Conservation (phyloP, 2,329 filamentous ascomycete genomes). For the Fusarium compactum region DNA sequence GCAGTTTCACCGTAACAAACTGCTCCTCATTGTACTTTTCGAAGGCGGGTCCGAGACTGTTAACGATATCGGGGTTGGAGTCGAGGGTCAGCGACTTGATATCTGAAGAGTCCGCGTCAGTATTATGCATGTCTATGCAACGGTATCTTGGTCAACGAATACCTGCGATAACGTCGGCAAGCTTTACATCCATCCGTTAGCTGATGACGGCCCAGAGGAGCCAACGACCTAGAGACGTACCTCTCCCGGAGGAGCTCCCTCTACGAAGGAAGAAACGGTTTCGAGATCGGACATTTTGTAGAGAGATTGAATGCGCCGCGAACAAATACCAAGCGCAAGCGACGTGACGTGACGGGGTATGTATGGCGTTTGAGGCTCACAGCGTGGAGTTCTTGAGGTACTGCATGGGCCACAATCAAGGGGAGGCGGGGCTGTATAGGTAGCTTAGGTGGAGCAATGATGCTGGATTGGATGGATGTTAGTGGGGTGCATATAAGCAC, state of each 20-base stretch:
- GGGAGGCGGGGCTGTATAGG: constrained; percentile 43
- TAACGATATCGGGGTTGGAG: constrained; percentile 74
- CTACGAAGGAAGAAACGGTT: constrained; percentile 83
- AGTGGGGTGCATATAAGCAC: constrained; percentile 20
- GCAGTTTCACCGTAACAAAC: constrained; percentile 88
- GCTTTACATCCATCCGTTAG: constrained; percentile 63
- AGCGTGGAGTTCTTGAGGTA: constrained; percentile 35
- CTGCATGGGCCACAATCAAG: constrained; percentile 33
- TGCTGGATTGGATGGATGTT: constrained; percentile 10
- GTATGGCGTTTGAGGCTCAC: constrained; percentile 36
- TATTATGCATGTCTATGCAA: not conserved
- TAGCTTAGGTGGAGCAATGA: constrained; percentile 40
- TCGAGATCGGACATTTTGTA: constrained; percentile 55
- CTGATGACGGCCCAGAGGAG: constrained; percentile 41
- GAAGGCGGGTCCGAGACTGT: constrained; percentile 84
- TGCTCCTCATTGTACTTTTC: constrained; percentile 97
- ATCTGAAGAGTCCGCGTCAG: constrained; percentile 65
- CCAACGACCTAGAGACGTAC: constrained; percentile 63
- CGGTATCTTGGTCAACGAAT: constrained; percentile 48
- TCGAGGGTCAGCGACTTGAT: constrained; percentile 87
- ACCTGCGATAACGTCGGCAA: constrained; percentile 90
- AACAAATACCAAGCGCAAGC: constrained; percentile 5
- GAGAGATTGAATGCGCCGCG: constrained; percentile 19
- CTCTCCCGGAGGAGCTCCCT: constrained; percentile 96
- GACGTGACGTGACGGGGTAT: constrained; percentile 12